Base-by-base conservation (phyloP, 2,329 filamentous ascomycete species). In the Samsoniella hepiali region DNA sequence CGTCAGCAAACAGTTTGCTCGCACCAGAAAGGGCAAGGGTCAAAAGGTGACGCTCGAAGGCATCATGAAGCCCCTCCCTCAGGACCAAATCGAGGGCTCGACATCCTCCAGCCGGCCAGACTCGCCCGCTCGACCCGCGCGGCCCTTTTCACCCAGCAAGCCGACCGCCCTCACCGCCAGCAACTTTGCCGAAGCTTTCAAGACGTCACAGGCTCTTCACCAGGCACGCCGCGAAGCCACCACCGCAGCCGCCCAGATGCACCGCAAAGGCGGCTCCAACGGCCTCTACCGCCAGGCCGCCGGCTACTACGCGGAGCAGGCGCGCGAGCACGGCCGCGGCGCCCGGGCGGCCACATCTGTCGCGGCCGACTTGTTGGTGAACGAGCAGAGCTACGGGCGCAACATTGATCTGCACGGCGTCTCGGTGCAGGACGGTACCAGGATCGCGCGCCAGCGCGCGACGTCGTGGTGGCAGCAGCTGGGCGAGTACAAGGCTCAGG, bases 331-430 rank as follows among this genome's bases (percentile, higher is more conserved):
- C 64, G 79, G 84, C 5, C 82, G 80, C 13, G 79, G 79, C 50
- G 84, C 87, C 2, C 83, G 84, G 65, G 78, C 78, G 22, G 83
- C 86, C n/a, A 80, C 80, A 22, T 86, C 87, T n/a, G 80, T 80
- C 0, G 87, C 87, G 1, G 91, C 92, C 1, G 89, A 95, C 69
- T 76, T 83, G 0, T 80, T 89, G 3, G 93, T 94, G 1, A 81
- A 87, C 11, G 72, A 77, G 10, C 89, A 93, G 71, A 93, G 91
- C 58, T 82, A 81, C 0, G 65, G 73, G 1, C 79, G 76, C 1
- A 78, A 82, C 27, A 79, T 96, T 8, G 94, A 98, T 74, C 79
- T 98, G 32, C 94, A 98, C 73, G 91, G 92, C 6, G 86, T 97
- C 5, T 87, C 83, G 51, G 93, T 97, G 1, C 81, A 87, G 56